Conservation (phyloP, 2,329 filamentous ascomycete genomes). For the Moelleriella libera region DNA sequence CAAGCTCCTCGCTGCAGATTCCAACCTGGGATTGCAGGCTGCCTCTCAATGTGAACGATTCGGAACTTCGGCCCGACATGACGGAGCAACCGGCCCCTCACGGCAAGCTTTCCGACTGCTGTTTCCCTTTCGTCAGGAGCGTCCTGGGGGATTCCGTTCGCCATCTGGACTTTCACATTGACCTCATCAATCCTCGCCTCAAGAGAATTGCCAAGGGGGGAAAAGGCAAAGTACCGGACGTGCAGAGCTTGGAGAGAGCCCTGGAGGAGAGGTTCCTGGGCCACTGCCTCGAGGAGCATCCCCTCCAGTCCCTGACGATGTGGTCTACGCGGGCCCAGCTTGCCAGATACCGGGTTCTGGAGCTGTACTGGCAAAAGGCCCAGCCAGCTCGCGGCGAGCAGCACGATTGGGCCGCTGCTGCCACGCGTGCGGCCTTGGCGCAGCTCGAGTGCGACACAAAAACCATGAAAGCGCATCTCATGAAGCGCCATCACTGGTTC, state of each 20-base stretch:
- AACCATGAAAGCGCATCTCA: slow-evolving; percentile 15
- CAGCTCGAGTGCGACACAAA: slow-evolving; percentile 23
- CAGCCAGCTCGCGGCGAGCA: background rate
- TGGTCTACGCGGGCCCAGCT: slow-evolving; percentile 25
- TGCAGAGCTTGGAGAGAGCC: slow-evolving; percentile 18
- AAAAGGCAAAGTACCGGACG: background rate
- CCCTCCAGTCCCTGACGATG: slow-evolving; percentile 25
- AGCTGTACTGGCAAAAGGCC: slow-evolving; percentile 21
- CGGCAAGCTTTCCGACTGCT: slow-evolving; percentile 22
- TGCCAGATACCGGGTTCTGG: slow-evolving; percentile 33
- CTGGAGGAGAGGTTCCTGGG: slow-evolving; percentile 32
- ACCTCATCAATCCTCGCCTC: slow-evolving; percentile 16
- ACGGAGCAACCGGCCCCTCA: slow-evolving; percentile 16
- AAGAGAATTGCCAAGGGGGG: background rate
- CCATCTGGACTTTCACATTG: slow-evolving; percentile 17
- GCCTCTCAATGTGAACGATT: slow-evolving; percentile 30
- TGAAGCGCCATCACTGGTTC: slow-evolving; percentile 22
- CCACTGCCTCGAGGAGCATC: slow-evolving; percentile 21
- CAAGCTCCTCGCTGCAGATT: slow-evolving; percentile 12
- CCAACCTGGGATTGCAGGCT: slow-evolving; percentile 27
- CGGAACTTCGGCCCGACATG: slow-evolving; percentile 26
- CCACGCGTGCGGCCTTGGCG: slow-evolving; percentile 11
- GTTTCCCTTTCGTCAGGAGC: slow-evolving; percentile 25
- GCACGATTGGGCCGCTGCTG: slow-evolving; percentile 4
- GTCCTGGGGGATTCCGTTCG: slow-evolving; percentile 24